These are phyloP conservation scores for Naganishia sp. DNA, from an alignment of 1,284 basidiomycete genomes.

Conservation along the genomic window DNA sequence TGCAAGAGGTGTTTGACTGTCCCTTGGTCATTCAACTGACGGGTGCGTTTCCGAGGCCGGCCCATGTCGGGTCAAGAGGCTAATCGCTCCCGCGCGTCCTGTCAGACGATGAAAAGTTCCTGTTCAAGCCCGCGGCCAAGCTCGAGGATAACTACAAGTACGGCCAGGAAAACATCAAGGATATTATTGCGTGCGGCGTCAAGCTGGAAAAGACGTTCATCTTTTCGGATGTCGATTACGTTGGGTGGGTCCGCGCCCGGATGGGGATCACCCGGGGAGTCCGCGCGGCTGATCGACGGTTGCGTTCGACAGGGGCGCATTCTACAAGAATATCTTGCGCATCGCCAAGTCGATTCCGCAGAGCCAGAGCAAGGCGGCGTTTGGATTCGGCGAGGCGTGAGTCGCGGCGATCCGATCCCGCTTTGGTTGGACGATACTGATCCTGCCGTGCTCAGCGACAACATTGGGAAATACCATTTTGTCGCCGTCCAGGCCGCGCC, in stretches of 20 bases:
- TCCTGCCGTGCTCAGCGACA: slow-evolving; percentile 67
- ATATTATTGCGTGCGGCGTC: slow-evolving; percentile 97
- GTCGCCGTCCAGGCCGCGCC: slow-evolving; percentile 96
- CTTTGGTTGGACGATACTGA: background rate
- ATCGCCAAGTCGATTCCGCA: slow-evolving; percentile 91
- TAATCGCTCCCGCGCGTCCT: background rate
- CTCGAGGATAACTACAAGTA: slow-evolving; percentile 85
- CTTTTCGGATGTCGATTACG: slow-evolving; percentile 85
- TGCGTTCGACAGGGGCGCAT: slow-evolving; percentile 64
- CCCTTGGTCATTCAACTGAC: slow-evolving; percentile 94
- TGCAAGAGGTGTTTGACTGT: slow-evolving; percentile 94
- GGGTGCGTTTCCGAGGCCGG: slow-evolving; percentile 58
- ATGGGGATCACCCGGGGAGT: background rate
- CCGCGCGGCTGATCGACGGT: background rate
- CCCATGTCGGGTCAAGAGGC: too few species aligned
- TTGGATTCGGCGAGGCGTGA: slow-evolving; percentile 92
- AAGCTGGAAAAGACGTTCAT: slow-evolving; percentile 93
- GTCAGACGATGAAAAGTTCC: slow-evolving; percentile 96
- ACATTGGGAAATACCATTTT: slow-evolving; percentile 98
- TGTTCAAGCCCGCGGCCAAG: slow-evolving; percentile 82
- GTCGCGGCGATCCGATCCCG: slow-evolving; percentile 49
- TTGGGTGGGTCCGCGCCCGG: slow-evolving; percentile 20
- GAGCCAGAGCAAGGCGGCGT: slow-evolving; percentile 91
- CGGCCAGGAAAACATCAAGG: slow-evolving; percentile 81
- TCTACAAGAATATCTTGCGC: slow-evolving; percentile 92